Evolutionary conservation across 306 rosid species (phyloP).

Genomic region (Vigna angularis): DNA sequence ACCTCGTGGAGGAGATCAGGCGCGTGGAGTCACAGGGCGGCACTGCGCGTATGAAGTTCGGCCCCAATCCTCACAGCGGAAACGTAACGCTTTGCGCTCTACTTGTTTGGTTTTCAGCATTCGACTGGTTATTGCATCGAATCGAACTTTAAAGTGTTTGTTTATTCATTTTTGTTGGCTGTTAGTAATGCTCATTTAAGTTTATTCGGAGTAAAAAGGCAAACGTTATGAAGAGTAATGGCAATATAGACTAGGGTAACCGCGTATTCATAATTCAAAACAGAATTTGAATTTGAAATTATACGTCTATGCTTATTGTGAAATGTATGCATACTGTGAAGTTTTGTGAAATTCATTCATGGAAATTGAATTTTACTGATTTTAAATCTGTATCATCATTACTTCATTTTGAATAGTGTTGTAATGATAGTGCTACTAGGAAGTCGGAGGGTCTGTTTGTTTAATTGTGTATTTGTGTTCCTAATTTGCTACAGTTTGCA

Average conservation of each 20-base stretch:
- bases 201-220: background rate
- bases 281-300: conserved; percentile 7
- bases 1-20: conserved; percentile 92
- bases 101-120: background rate
- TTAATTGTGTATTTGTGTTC: conserved; percentile 18
- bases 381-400: background rate
- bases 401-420: background rate
- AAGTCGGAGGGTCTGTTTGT: background rate
- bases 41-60: conserved; percentile 82
- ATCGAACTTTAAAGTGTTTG: conserved; percentile 12
- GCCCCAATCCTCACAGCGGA: conserved; percentile 61
- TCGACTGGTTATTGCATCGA: conserved; percentile 31
- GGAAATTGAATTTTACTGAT: background rate
- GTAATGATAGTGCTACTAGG: conserved; percentile 16
- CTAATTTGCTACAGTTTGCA: conserved; percentile 34
- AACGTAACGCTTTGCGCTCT: conserved; percentile 60
- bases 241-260: background rate
- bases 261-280: background rate
- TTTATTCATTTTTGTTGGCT: conserved; percentile 18
- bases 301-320: background rate
- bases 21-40: conserved; percentile 91
- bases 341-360: conserved; percentile 1
- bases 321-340: background rate
- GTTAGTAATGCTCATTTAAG: background rate
- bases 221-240: conserved; percentile 1